Evolutionary conservation across 169 alveolate genomes (phyloP).

Genomic region (Theileria luwenshuni): DNA sequence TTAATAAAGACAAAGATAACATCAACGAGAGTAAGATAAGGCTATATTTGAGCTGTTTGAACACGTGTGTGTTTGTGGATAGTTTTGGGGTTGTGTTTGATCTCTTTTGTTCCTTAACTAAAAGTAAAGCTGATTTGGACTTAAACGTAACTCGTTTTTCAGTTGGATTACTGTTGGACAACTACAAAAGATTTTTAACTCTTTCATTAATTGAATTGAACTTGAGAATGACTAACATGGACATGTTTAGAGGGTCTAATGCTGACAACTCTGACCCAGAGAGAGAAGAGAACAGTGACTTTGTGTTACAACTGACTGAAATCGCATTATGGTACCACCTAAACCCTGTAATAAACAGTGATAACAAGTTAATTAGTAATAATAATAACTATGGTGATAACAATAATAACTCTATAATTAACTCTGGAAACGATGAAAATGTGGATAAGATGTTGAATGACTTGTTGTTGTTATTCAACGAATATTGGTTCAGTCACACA

Average conservation of each 20-base stretch:
- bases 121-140: not conserved
- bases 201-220: slow-evolving; percentile 16
- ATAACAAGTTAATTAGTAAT: too few species aligned
- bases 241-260: not conserved
- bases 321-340: slow-evolving; percentile 15
- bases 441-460: not conserved
- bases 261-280: not conserved
- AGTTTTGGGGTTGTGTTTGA: slow-evolving; percentile 8
- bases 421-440: too few species aligned
- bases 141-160: slow-evolving; percentile 2
- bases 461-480: slow-evolving; percentile 6
- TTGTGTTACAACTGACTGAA: not conserved
- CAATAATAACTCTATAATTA: not conserved
- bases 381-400: not conserved
- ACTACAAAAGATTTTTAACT: slow-evolving; percentile 6
- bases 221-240: not conserved
- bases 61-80: slow-evolving; percentile 5
- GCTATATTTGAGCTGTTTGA: not conserved
- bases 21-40: not conserved
- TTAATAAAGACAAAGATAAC: not conserved
- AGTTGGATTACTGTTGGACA: not conserved
- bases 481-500: slow-evolving; percentile 27
- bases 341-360: too few species aligned
- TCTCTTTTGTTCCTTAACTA: not conserved
- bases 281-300: not conserved